These are phyloP conservation scores for Aspergillus conjunctus DNA, from an alignment of 495 filamentous ascomycete genomes.

Conservation along the genomic window DNA sequence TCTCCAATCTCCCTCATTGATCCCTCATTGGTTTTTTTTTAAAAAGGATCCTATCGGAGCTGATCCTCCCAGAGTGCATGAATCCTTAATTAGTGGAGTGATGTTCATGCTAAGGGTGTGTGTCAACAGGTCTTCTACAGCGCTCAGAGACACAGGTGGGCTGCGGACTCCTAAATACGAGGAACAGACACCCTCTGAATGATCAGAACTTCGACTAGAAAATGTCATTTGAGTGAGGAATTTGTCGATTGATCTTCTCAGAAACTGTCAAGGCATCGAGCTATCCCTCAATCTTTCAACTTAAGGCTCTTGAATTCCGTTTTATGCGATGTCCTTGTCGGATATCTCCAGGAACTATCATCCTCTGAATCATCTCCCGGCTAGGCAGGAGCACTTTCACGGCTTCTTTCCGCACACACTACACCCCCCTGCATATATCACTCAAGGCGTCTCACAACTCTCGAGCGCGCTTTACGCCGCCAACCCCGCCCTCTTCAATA, in stretches of 20 bases:
- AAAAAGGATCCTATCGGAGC: neutral
- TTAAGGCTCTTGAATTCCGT: slow-evolving; percentile 3
- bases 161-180: neutral
- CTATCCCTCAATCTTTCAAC: slow-evolving; percentile 17
- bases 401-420: slow-evolving; percentile 22
- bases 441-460: slow-evolving; percentile 30
- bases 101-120: slow-evolving; percentile 12
- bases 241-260: slow-evolving; percentile 12
- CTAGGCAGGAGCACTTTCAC: slow-evolving; percentile 34
- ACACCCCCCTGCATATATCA: slow-evolving; percentile 27
- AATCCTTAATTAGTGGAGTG: neutral
- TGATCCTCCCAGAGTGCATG: neutral
- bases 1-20: neutral
- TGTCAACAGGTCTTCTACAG: slow-evolving; percentile 13
- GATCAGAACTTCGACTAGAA: slow-evolving; percentile 15
- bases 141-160: slow-evolving; percentile 4
- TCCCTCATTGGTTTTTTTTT: neutral
- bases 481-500: slow-evolving; percentile 31
- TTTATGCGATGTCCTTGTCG: slow-evolving; percentile 50
- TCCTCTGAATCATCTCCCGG: slow-evolving; percentile 40
- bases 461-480: slow-evolving; percentile 25
- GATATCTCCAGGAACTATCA: slow-evolving; percentile 42
- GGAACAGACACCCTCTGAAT: neutral
- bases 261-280: slow-evolving; percentile 17
- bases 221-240: slow-evolving; percentile 23